These are phyloP conservation scores for Nothopassalora personata DNA, from an alignment of 2,329 filamentous ascomycete species.

Conservation along the genomic window DNA sequence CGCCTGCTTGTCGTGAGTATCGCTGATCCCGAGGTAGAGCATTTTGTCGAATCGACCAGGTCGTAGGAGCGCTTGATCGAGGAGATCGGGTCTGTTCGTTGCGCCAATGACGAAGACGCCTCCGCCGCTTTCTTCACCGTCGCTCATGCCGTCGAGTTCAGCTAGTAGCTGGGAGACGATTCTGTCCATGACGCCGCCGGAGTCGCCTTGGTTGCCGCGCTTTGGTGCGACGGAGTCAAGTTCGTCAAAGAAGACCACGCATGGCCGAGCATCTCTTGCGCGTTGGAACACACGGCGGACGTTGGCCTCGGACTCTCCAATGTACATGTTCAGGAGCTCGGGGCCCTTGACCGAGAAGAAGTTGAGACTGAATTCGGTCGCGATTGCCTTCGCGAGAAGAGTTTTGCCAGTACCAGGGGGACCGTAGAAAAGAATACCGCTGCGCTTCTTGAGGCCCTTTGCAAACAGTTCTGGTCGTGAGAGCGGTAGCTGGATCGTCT, in stretches of 20 bases:
- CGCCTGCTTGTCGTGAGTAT: slow-evolving; percentile 93
- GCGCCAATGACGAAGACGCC: slow-evolving; percentile 96
- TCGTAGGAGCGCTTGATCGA: slow-evolving; percentile 82
- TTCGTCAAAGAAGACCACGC: slow-evolving; percentile 91
- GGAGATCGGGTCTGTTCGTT: slow-evolving; percentile 86
- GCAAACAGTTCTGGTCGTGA: slow-evolving; percentile 90
- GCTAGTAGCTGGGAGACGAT: slow-evolving; percentile 93
- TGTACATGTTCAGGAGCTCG: slow-evolving; percentile 92
- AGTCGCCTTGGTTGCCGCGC: slow-evolving; percentile 93
- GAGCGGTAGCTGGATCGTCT: slow-evolving; percentile 90
- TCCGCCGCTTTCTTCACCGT: slow-evolving; percentile 71
- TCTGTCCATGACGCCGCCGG: slow-evolving; percentile 94
- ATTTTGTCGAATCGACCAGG: slow-evolving; percentile 97
- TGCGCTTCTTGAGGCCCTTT: slow-evolving; percentile 96
- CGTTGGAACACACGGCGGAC: slow-evolving; percentile 84
- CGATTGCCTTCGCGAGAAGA: slow-evolving; percentile 85
- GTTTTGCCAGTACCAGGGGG: slow-evolving; percentile 90
- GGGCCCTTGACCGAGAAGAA: slow-evolving; percentile 94
- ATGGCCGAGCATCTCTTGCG: slow-evolving; percentile 77
- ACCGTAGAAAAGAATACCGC: slow-evolving; percentile 86
- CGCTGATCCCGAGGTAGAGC: slow-evolving; percentile 92
- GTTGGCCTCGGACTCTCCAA: slow-evolving; percentile 89
- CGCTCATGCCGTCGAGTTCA: slow-evolving; percentile 95
- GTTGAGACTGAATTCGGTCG: slow-evolving; percentile 87
- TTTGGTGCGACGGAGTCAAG: slow-evolving; percentile 92